A percentile compares a stretch with the other conserved stretches of the same genome.
phyloP scores from a whole-genome alignment of 495 filamentous ascomycete species.

The Penicillium manginii region DNA sequence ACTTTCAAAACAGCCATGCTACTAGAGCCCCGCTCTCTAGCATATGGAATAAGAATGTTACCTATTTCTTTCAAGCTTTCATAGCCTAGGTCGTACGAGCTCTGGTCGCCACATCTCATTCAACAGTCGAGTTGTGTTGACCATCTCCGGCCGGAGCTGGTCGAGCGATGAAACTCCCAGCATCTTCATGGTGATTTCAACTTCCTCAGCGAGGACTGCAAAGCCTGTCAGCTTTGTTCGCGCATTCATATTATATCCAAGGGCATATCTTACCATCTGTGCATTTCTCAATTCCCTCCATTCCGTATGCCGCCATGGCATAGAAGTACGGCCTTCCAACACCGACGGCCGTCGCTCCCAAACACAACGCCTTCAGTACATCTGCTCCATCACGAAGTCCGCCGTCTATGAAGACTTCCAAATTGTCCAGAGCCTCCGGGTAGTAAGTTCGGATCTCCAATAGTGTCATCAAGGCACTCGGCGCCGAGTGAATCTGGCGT shows the following conservation, averaged over 20 bases:
- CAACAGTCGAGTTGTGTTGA: slow-evolving; percentile 24
- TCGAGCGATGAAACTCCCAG: slow-evolving; percentile 23
- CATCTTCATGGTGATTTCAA: slow-evolving; percentile 30
- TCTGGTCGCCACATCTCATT: slow-evolving; percentile 31
- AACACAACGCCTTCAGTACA: slow-evolving; percentile 21
- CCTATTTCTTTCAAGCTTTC: background rate
- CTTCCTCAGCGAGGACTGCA: slow-evolving; percentile 24
- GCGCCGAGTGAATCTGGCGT: slow-evolving; percentile 20
- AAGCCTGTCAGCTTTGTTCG: background rate
- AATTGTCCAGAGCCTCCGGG: slow-evolving; percentile 18
- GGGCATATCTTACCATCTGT: slow-evolving; percentile 20
- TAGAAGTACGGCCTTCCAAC: slow-evolving; percentile 25
- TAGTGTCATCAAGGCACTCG: slow-evolving; percentile 18
- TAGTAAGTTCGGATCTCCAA: slow-evolving; percentile 20
- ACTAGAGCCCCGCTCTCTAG: too few relatives aligned
- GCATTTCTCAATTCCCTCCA: slow-evolving; percentile 22
- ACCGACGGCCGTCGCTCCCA: slow-evolving; percentile 19
- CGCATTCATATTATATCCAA: background rate
- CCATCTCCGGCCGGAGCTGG: slow-evolving; percentile 24
- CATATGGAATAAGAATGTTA: background rate
- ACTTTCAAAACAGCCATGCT: background rate
- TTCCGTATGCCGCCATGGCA: slow-evolving; percentile 20
- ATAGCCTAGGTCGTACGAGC: background rate
- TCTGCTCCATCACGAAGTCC: slow-evolving; percentile 22
- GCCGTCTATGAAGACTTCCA: slow-evolving; percentile 19